Evolutionary conservation across 2,329 filamentous ascomycete genomes (phyloP).

Genomic region (Penicillium sp.): DNA sequence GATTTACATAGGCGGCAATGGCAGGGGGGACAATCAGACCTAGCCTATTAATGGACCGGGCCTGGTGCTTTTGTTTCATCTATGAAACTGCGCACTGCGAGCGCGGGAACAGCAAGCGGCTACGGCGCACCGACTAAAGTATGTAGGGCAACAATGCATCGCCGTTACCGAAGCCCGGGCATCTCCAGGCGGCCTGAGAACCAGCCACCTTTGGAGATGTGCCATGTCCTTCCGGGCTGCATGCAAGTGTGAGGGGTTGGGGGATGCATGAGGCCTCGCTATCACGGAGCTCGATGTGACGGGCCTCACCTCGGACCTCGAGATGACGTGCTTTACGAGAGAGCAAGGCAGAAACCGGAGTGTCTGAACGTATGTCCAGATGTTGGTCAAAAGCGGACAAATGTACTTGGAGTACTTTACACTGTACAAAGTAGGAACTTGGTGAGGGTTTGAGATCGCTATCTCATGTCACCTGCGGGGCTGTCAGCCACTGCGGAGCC

Average conservation of each 20-base stretch:
- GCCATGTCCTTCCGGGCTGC: conserved; percentile 5
- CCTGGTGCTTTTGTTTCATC: neutral
- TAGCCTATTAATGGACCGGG: neutral
- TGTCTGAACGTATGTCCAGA: neutral
- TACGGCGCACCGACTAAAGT: conserved; percentile 27
- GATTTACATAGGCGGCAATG: neutral
- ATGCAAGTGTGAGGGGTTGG: conserved; percentile 1
- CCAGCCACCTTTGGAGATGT: neutral
- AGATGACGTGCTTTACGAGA: conserved; percentile 16
- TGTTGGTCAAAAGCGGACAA: neutral
- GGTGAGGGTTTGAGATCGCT: conserved; percentile 1
- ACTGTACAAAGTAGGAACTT: neutral
- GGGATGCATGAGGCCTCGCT: conserved; percentile 15
- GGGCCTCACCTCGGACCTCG: conserved; percentile 1
- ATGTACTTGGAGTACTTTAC: neutral
- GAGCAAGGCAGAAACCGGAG: conserved; percentile 9
- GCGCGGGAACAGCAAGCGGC: conserved; percentile 16
- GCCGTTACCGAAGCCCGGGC: conserved; percentile 14
- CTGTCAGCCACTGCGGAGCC: conserved; percentile 14
- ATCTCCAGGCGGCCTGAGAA: neutral
- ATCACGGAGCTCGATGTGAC: neutral
- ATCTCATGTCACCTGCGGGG: conserved; percentile 7
- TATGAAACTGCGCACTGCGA: neutral
- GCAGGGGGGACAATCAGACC: neutral
- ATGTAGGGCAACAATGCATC: conserved; percentile 25